Percentiles rank a stretch among this genome's conserved stretches.
Evolutionary conservation across 148 eudicot species (phyloP).

Genomic region (Rheum nobile): DNA sequence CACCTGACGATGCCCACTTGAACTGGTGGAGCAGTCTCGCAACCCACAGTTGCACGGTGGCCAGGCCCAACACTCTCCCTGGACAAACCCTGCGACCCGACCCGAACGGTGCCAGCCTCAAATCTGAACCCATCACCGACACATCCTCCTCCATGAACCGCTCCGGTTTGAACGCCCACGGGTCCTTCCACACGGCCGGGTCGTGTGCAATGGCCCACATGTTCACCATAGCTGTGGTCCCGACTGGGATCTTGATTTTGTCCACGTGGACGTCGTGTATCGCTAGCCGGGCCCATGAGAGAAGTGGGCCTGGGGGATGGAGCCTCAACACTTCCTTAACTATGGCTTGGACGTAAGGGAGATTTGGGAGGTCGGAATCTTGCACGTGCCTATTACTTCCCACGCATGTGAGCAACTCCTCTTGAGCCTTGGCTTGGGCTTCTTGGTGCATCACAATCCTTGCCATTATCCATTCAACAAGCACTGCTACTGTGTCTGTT

Average conservation of each 20-base stretch:
- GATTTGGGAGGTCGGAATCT: conserved; percentile 56
- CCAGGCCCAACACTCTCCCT: conserved; percentile 48
- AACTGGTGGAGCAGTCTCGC: conserved; percentile 50
- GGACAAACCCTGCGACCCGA: conserved; percentile 76
- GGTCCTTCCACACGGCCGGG: conserved; percentile 58
- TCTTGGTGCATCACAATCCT: conserved; percentile 61
- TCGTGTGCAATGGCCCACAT: conserved; percentile 93
- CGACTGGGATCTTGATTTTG: conserved; percentile 48
- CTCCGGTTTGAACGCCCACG: conserved; percentile 51
- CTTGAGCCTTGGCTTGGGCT: conserved; percentile 55
- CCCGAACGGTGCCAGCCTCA: conserved; percentile 84
- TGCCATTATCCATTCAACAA: conserved; percentile 73
- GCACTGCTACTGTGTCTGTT: conserved; percentile 63
- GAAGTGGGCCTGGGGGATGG: conserved; percentile 85
- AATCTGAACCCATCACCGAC: conserved; percentile 59
- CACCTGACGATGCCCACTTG: conserved; percentile 37
- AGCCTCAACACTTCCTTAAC: conserved; percentile 66
- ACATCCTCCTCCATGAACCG: conserved; percentile 50
- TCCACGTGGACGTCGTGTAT: conserved; percentile 48
- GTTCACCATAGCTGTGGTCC: conserved; percentile 82
- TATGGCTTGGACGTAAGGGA: conserved; percentile 60
- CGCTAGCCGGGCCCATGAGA: conserved; percentile 83
- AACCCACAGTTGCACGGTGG: conserved; percentile 64
- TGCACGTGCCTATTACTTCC: conserved; percentile 30
- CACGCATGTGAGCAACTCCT: conserved; percentile 34